These are phyloP conservation scores for Aureoboletus auriporus DNA, from an alignment of 768 basidiomycete species.

Conservation along the genomic window DNA sequence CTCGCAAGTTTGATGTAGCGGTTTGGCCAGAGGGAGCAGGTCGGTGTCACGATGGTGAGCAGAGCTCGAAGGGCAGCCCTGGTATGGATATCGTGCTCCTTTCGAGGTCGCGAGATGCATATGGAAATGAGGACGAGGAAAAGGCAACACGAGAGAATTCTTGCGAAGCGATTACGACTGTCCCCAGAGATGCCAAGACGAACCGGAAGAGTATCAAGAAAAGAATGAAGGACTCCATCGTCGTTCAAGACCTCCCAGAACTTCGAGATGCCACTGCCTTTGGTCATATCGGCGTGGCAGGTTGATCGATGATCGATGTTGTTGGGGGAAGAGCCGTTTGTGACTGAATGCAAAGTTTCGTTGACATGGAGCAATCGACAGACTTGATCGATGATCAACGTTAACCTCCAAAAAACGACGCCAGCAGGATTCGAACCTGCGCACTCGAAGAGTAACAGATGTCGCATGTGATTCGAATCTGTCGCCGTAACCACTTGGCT, in stretches of 20 bases:
- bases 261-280: neutral
- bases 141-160: slow-evolving; percentile 4
- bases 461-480: slow-evolving; percentile 48
- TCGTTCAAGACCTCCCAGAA: slow-evolving; percentile 1
- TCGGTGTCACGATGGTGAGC: slow-evolving; percentile 39
- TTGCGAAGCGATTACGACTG: neutral
- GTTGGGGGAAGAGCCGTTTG: too few species aligned
- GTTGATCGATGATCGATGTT: neutral
- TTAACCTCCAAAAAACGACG: slow-evolving; percentile 23
- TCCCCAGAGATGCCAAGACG: neutral
- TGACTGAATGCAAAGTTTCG: too few species aligned
- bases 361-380: too few species aligned
- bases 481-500: slow-evolving; percentile 79
- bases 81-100: slow-evolving; percentile 9
- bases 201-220: neutral
- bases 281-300: slow-evolving; percentile 3
- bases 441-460: slow-evolving; percentile 39
- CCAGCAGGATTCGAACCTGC: slow-evolving; percentile 42
- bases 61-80: slow-evolving; percentile 34
- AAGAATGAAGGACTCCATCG: neutral
- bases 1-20: slow-evolving; percentile 33
- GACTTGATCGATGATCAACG: neutral
- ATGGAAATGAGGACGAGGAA: slow-evolving; percentile 5
- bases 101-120: slow-evolving; percentile 6
- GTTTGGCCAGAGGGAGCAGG: slow-evolving; percentile 42